phyloP scores from a whole-genome alignment of 371 early-diverging fungal genomes.

The Mucor racemosus region DNA sequence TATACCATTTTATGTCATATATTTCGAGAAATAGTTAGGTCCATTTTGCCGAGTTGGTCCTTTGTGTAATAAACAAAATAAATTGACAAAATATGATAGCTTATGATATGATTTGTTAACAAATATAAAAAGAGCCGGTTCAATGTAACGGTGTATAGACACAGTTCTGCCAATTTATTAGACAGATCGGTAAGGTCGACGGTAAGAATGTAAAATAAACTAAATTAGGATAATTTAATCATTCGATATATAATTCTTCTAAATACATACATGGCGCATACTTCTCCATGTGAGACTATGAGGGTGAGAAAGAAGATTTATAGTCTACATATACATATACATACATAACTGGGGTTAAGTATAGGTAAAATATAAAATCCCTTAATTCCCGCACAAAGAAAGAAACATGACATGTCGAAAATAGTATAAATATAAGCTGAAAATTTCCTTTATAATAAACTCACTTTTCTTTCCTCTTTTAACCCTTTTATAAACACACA shows the following conservation, averaged over 20 bases:
- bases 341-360: background rate
- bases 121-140: background rate
- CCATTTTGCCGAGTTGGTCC: slow-evolving; percentile 1
- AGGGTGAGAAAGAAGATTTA: background rate
- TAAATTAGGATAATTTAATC: background rate
- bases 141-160: slow-evolving; percentile 3
- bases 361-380: background rate
- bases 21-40: background rate
- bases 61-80: background rate
- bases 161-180: background rate
- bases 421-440: background rate
- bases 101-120: background rate
- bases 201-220: background rate
- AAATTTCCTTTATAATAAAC: background rate
- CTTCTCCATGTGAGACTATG: background rate
- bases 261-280: background rate
- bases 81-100: slow-evolving; percentile 3
- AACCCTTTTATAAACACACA: background rate
- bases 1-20: slow-evolving; percentile 5
- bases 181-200: background rate
- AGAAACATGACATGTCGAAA: background rate
- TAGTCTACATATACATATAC: background rate
- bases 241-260: background rate
- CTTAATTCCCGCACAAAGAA: slow-evolving; percentile 10
- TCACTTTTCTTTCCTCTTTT: background rate